Base-by-base conservation (phyloP, 495 filamentous ascomycete species). In the Penicillium daleae region DNA sequence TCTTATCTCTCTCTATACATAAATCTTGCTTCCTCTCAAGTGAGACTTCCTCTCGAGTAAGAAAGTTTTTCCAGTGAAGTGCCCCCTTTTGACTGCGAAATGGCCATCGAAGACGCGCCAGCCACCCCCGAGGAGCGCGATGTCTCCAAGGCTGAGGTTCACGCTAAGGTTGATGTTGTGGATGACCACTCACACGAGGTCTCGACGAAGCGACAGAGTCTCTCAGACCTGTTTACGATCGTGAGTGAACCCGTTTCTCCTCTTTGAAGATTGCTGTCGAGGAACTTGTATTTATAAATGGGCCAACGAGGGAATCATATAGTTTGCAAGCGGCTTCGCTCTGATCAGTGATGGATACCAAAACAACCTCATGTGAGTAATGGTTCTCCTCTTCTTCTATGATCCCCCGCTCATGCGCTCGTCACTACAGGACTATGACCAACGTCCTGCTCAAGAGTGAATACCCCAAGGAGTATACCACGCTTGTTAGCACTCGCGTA, bases 291-390 rank as follows among this genome's bases (percentile, higher is more conserved):
- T 19, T 52, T 8, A 52, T n/a, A 15, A 29, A 52, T 17, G 8
- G 26, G 3, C n/a, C 27, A n/a, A 6, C 4, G 49, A 49, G 44
- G 21, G 29, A 32, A 6, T 15, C 31, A 8, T 42, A 4, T 56
- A 78, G 71, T 77, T 81, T 42, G 77, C 78, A 35, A 72, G 77
- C 26, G 82, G 82, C n/a, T 78, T 76, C 58, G 82, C 82, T 8
- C 66, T 83, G 21, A 80, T 84, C 57, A 82, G 79, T 19, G 82
- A 84, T 77, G 82, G 82, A 52, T 84, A 84, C 56, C 80, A 83
- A 54, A 83, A 83, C 53, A 82, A 79, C 42, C 61, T 82, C n/a
- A 84, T 83, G 81, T 68, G 37, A 60, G 66, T 49, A n/a, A 24
- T 44, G 17, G 26, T 17, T 9, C 24, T 50, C 42, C 13, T 31